phyloP scores from a whole-genome alignment of 192 early-diverging fungal genomes.

The Podila horticola region DNA sequence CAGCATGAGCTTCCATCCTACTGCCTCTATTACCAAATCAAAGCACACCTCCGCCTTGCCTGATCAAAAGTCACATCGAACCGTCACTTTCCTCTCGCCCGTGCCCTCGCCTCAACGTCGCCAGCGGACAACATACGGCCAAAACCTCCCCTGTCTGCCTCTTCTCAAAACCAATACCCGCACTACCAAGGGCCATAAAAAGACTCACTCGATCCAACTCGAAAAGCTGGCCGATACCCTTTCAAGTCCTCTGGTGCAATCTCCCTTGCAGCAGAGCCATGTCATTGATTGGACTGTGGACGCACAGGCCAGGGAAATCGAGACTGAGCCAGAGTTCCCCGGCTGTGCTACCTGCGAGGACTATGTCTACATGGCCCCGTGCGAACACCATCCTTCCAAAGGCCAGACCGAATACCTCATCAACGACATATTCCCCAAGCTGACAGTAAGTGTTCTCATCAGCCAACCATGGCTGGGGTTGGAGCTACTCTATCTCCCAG shows the following conservation, averaged over 20 bases:
- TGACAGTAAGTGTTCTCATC: conserved; percentile 28
- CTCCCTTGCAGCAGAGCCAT: conserved; percentile 4
- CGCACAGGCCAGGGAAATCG: background rate
- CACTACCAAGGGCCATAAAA: conserved; percentile 19
- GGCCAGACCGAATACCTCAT: conserved; percentile 48
- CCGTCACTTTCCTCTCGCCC: conserved; percentile 4
- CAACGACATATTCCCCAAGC: conserved; percentile 53
- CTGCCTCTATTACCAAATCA: background rate
- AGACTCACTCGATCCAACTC: conserved; percentile 33
- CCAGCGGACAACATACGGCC: conserved; percentile 22
- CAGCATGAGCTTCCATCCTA: background rate
- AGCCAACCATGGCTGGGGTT: too few relatives aligned
- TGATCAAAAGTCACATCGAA: background rate
- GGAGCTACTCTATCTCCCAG: background rate
- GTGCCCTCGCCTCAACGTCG: conserved; percentile 1
- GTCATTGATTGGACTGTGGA: background rate
- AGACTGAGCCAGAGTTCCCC: background rate
- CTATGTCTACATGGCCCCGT: conserved; percentile 49
- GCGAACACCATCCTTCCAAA: conserved; percentile 47
- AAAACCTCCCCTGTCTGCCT: conserved; percentile 12
- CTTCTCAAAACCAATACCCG: conserved; percentile 20
- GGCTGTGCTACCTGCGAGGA: conserved; percentile 14
- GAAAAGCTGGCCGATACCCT: conserved; percentile 29
- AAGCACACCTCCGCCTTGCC: background rate
- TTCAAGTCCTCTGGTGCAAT: conserved; percentile 12